Conservation (phyloP, 176 grass and related monocot species). For the Secale cereale region DNA sequence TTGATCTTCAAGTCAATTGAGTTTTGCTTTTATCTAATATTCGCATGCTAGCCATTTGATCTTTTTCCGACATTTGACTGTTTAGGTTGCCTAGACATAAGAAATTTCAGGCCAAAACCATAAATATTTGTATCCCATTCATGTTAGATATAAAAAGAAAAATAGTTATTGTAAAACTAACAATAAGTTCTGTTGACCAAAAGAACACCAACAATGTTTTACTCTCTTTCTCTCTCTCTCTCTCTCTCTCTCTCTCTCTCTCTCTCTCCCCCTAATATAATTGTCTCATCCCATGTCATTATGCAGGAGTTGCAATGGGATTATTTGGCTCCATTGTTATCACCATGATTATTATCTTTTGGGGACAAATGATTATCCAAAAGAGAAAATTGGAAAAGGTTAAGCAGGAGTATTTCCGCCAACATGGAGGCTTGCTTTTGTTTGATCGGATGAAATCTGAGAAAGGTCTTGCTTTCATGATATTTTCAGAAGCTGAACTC, state of each 20-base stretch:
- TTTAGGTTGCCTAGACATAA: background rate
- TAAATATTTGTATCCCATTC: background rate
- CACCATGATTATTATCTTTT: background rate
- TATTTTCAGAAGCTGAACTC: slow-evolving; percentile 38
- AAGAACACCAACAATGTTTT: background rate
- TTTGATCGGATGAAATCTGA: slow-evolving; percentile 37
- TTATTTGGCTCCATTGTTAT: background rate
- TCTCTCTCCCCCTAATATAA: background rate
- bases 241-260: background rate
- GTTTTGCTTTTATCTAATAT: no score
- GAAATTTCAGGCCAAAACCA: no score
- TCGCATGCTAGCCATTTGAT: no score
- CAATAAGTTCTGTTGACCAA: background rate
- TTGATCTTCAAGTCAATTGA: no score
- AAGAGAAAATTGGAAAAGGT: slow-evolving; percentile 5
- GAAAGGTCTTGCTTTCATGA: slow-evolving; percentile 20
- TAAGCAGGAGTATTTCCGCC: slow-evolving; percentile 23
- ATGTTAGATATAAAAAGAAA: background rate
- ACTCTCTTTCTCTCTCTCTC: no score
- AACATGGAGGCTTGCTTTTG: slow-evolving; percentile 23
- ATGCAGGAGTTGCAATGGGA: background rate
- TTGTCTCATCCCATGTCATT: background rate
- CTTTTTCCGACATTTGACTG: no score
- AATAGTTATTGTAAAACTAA: background rate
- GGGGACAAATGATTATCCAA: background rate